Percentiles rank a stretch among this genome's conserved stretches.
Conservation (phyloP, 1,284 basidiomycete species). For the Boletus semigastroideus region DNA sequence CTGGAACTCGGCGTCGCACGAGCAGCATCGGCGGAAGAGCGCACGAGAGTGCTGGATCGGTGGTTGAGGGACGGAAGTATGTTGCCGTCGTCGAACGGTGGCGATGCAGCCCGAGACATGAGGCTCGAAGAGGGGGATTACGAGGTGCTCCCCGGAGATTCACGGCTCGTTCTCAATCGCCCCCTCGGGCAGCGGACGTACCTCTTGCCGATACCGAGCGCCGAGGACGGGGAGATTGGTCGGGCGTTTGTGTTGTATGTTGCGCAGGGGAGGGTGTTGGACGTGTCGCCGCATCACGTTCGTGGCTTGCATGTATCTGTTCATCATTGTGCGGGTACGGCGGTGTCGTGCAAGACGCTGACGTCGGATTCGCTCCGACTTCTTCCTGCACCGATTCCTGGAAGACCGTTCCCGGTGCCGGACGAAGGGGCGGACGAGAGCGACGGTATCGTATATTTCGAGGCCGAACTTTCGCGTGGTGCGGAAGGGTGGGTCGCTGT, state of each 20-base stretch:
- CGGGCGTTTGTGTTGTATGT: slow-evolving; percentile 53
- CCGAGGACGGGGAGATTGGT: slow-evolving; percentile 5
- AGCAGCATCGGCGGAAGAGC: slow-evolving; percentile 22
- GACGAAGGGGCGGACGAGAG: slow-evolving; percentile 70
- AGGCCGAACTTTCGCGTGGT: slow-evolving; percentile 42
- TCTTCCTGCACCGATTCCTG: slow-evolving; percentile 57
- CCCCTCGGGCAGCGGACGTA: slow-evolving; percentile 48
- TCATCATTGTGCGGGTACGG: slow-evolving; percentile 40
- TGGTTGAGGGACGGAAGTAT: slow-evolving; percentile 66
- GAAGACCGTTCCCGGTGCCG: slow-evolving; percentile 58
- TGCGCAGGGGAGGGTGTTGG: slow-evolving; percentile 53
- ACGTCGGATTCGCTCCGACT: slow-evolving; percentile 51
- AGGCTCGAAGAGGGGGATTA: slow-evolving; percentile 28
- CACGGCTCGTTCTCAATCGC: slow-evolving; percentile 43
- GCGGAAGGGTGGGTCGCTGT: slow-evolving; percentile 50
- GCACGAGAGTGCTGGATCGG: slow-evolving; percentile 47
- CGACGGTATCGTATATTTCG: slow-evolving; percentile 66
- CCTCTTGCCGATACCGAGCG: slow-evolving; percentile 45
- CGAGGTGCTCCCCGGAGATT: slow-evolving; percentile 37
- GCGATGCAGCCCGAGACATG: neutral
- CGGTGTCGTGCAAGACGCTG: slow-evolving; percentile 40
- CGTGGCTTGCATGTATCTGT: slow-evolving; percentile 45
- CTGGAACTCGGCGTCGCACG: slow-evolving; percentile 59
- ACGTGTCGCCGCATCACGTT: slow-evolving; percentile 49
- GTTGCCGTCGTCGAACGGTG: slow-evolving; percentile 36